Evolutionary conservation across 768 basidiomycete genomes (phyloP), one percentile per base, ranked within the genome.

Genomic region (Thelephora ganbajun): DNA sequence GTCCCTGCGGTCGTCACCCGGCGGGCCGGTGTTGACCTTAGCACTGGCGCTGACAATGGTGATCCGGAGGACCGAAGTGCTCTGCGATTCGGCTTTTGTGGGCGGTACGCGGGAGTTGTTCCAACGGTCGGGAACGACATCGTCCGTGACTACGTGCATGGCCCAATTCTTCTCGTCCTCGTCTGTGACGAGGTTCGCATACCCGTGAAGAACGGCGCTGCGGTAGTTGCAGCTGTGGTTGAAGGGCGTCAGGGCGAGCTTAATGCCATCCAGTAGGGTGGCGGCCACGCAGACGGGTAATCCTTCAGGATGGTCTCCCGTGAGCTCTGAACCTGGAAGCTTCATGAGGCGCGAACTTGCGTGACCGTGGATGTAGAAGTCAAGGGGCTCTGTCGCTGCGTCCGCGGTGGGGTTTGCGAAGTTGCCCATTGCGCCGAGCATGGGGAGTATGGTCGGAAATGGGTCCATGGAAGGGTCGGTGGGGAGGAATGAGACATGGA

Each of bases 191-290:
- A 43, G 43, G 39, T 18, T 49, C 43, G 9, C 48, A 35, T 54
- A 54, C n/a, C 54, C 54, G 26, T 55, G 54, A 12, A 53, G 45
- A 23, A 55, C 50, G 20, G 54, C 54, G 16, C 47, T 49, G 12
- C 54, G 46, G 43, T 55, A 55, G 47, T 55, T 55, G 41, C 53
- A 35, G 18, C 47, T 45, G 35, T 50, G 43, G 13, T 48, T 36
- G 33, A 51, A 55, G 39, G 44, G 36, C 13, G 50, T 48, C n/a
- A 55, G 44, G 16, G 54, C 54, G n/a, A 55, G 45, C 42, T 53
- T 50, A 39, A 48, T 51, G 6, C 54, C 54, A 42, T 55, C 54
- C n/a, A 55, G 16, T 3, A 16, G 3, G 7, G 37, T 41, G 11
- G 16, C 37, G 11, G 37, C 37, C 6, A 41, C 37, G 37, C 37